Percentiles rank a stretch among this genome's conserved stretches.
Conservation (phyloP, 2,329 filamentous ascomycete genomes). For the Juglanconis oblonga region DNA sequence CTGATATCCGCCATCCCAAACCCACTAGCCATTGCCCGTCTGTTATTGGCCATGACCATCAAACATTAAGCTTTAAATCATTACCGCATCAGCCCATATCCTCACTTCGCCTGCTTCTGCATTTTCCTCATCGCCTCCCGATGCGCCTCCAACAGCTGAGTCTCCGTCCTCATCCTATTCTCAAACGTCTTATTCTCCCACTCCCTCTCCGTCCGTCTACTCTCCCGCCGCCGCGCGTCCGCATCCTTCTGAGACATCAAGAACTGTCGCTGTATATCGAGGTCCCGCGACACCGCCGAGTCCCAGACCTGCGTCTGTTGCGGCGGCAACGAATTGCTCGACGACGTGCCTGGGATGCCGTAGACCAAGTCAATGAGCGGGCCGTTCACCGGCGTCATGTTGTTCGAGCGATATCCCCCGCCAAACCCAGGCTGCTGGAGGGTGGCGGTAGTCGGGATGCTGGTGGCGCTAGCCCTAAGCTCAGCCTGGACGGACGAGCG, state of each 20-base stretch:
- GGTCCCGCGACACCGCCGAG: slow-evolving; percentile 42
- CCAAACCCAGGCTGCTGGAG: slow-evolving; percentile 3
- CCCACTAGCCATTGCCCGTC: not conserved
- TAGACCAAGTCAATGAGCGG: slow-evolving; percentile 17
- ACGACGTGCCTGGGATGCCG: slow-evolving; percentile 16
- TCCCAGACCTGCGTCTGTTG: slow-evolving; percentile 30
- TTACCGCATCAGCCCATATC: not conserved
- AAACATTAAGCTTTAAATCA: slow-evolving; percentile 10
- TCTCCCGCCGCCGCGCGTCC: slow-evolving; percentile 57
- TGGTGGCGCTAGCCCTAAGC: slow-evolving; percentile 37
- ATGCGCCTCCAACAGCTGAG: slow-evolving; percentile 73
- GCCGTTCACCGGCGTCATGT: not conserved
- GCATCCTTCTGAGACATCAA: slow-evolving; percentile 63
- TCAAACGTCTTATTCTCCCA: slow-evolving; percentile 64
- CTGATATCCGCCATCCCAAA: not conserved
- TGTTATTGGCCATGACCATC: not conserved
- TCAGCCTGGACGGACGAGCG: slow-evolving; percentile 64
- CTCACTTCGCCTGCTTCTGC: slow-evolving; percentile 50
- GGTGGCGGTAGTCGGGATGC: not conserved
- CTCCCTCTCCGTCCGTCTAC: slow-evolving; percentile 55
- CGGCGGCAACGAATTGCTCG: slow-evolving; percentile 18
- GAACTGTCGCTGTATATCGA: slow-evolving; percentile 52
- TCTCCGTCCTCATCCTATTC: slow-evolving; percentile 67
- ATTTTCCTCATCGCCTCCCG: slow-evolving; percentile 76
- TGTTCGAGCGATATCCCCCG: not conserved